A percentile compares a stretch with the other conserved stretches of the same genome.
Evolutionary conservation across 371 early-diverging fungal species (phyloP).

Genomic region (Actinomucor elegans): DNA sequence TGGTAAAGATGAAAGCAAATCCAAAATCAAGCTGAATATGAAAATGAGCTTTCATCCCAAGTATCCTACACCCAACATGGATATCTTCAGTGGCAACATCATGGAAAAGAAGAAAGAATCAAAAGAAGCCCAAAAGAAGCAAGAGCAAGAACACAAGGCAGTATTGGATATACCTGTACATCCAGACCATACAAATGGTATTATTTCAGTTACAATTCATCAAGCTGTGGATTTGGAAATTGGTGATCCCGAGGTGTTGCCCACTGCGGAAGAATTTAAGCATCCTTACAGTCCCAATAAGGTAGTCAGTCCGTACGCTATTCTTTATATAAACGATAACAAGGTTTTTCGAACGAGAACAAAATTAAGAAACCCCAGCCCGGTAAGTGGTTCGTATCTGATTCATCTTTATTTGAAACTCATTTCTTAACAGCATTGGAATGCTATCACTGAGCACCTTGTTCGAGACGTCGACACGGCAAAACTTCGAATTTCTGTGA

Average conservation of each 20-base stretch:
- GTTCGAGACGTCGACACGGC: slow-evolving; percentile 23
- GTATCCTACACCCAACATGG: slow-evolving; percentile 27
- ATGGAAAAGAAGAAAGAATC: slow-evolving; percentile 11
- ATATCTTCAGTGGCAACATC: slow-evolving; percentile 11
- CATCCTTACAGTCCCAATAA: slow-evolving; percentile 40
- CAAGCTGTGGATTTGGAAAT: slow-evolving; percentile 46
- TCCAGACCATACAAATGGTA: slow-evolving; percentile 34
- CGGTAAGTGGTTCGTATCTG: slow-evolving; percentile 31
- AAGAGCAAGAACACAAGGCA: slow-evolving; percentile 9
- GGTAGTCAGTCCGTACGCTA: slow-evolving; percentile 41
- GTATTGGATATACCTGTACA: slow-evolving; percentile 12
- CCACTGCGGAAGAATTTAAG: slow-evolving; percentile 28
- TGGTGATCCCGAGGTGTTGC: slow-evolving; percentile 28
- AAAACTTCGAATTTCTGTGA: slow-evolving; percentile 33
- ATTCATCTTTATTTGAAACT: neutral
- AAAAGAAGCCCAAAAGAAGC: slow-evolving; percentile 2
- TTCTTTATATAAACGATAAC: slow-evolving; percentile 39
- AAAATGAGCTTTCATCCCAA: slow-evolving; percentile 48
- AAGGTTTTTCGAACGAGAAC: slow-evolving; percentile 37
- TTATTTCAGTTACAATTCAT: slow-evolving; percentile 32
- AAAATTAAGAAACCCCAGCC: slow-evolving; percentile 36
- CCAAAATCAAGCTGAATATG: slow-evolving; percentile 35
- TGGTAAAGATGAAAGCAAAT: slow-evolving; percentile 25
- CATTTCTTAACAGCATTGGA: slow-evolving; percentile 40
- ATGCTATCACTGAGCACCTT: slow-evolving; percentile 39